Conservation (phyloP, 2,329 filamentous ascomycete genomes). For the Ophiostoma quercus region DNA sequence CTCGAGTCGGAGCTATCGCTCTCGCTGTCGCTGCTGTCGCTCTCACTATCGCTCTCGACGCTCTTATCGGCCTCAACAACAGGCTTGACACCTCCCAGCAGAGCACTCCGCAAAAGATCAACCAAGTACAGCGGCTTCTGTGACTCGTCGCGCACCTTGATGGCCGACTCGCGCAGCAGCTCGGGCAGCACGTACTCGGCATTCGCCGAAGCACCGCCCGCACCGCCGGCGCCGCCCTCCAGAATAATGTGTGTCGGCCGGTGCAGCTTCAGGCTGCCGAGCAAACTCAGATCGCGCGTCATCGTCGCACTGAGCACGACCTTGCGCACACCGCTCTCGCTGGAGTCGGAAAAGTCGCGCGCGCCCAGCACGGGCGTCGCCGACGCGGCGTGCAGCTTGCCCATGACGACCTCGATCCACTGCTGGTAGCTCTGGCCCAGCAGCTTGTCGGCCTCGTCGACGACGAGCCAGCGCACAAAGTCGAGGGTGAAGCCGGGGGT, state of each 20-base stretch:
- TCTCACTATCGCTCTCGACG: conserved; percentile 26
- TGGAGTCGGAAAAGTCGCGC: conserved; percentile 50
- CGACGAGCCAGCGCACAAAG: conserved; percentile 77
- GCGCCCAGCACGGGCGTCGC: conserved; percentile 41
- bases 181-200: conserved; percentile 52
- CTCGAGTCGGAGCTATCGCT: neutral
- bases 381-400: conserved; percentile 42
- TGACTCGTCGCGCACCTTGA: conserved; percentile 63
- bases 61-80: neutral
- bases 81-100: conserved; percentile 36
- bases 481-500: conserved; percentile 77
- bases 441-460: conserved; percentile 90
- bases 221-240: conserved; percentile 44
- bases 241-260: conserved; percentile 73
- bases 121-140: conserved; percentile 83
- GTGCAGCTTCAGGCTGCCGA: conserved; percentile 66
- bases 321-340: conserved; percentile 61
- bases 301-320: conserved; percentile 88
- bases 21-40: conserved; percentile 9
- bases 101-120: conserved; percentile 59
- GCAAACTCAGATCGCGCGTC: conserved; percentile 75
- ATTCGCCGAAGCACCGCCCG: conserved; percentile 20
- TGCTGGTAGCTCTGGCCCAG: conserved; percentile 89
- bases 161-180: conserved; percentile 57
- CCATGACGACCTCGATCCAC: conserved; percentile 72